Percentiles rank a stretch among this genome's conserved stretches.
These are phyloP conservation scores for Scedosporium apiospermum DNA, from an alignment of 2,329 filamentous ascomycete genomes.

Conservation along the genomic window DNA sequence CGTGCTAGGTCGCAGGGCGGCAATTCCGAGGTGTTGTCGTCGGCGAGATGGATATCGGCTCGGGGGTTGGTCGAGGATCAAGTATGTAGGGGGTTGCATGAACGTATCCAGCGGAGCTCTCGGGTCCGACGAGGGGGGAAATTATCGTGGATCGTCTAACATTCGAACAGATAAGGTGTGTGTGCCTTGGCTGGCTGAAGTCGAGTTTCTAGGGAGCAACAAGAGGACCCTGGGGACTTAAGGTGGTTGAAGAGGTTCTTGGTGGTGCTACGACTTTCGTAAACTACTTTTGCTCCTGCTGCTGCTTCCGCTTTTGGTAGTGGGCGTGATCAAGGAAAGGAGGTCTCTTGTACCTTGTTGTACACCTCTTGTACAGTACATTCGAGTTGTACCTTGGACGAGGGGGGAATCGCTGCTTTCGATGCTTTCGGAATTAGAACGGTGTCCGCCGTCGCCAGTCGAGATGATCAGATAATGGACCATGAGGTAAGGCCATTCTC, in stretches of 20 bases:
- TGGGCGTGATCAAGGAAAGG: not conserved
- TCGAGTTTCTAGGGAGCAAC: not conserved
- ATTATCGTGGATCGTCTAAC: not conserved
- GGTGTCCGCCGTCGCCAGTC: not conserved
- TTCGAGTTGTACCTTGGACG: not conserved
- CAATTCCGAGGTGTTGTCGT: not conserved
- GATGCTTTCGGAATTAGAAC: not conserved
- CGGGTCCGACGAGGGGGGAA: not conserved
- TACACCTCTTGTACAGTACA: not conserved
- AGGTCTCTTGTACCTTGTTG: not conserved
- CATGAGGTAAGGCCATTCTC: not conserved
- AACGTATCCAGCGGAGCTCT: not conserved
- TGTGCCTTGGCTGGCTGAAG: constrained; percentile 5
- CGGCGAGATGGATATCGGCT: not conserved
- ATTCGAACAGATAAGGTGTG: not conserved
- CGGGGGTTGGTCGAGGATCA: not conserved
- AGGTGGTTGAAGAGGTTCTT: not conserved
- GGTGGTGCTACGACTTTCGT: not conserved
- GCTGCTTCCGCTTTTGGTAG: not conserved
- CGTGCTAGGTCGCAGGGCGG: not conserved
- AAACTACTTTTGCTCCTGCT: not conserved
- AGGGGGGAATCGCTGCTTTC: not conserved
- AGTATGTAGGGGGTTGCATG: not conserved
- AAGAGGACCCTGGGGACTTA: not conserved
- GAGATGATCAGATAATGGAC: not conserved